Conservation (phyloP, 257 asterid genomes). For the Anisodus tanguticus region DNA sequence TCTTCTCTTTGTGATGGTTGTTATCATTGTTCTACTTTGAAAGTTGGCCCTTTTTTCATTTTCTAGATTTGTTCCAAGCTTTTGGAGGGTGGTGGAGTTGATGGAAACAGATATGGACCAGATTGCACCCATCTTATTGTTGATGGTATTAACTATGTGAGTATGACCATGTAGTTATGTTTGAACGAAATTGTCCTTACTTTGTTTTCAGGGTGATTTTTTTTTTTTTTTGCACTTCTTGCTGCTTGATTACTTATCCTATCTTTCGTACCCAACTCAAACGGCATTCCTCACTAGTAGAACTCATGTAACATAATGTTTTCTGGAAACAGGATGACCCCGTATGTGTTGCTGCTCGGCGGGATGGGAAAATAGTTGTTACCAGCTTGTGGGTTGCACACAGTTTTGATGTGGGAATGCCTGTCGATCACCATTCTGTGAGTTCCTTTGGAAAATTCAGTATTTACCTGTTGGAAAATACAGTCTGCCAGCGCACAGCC, state of each 20-base stretch:
- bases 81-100: conserved; percentile 73
- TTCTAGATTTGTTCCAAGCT: conserved; percentile 64
- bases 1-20: neutral
- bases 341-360: conserved; percentile 71
- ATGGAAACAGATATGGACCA: conserved; percentile 63
- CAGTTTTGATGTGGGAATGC: conserved; percentile 67
- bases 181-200: neutral
- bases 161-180: conserved; percentile 31
- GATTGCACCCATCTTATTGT: conserved; percentile 81
- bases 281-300: neutral
- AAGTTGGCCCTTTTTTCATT: neutral
- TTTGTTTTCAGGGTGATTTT: neutral
- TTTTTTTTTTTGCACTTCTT: neutral
- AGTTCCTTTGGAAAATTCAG: conserved; percentile 39
- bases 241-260: neutral
- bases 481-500: neutral
- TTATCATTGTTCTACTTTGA: neutral
- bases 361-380: conserved; percentile 73
- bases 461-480: neutral
- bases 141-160: conserved; percentile 70
- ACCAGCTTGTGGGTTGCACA: conserved; percentile 86
- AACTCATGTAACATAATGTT: conserved; percentile 21
- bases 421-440: conserved; percentile 59
- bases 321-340: conserved; percentile 71
- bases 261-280: neutral